Conservation (phyloP, 2,329 filamentous ascomycete genomes). For the Cadophora malorum region DNA sequence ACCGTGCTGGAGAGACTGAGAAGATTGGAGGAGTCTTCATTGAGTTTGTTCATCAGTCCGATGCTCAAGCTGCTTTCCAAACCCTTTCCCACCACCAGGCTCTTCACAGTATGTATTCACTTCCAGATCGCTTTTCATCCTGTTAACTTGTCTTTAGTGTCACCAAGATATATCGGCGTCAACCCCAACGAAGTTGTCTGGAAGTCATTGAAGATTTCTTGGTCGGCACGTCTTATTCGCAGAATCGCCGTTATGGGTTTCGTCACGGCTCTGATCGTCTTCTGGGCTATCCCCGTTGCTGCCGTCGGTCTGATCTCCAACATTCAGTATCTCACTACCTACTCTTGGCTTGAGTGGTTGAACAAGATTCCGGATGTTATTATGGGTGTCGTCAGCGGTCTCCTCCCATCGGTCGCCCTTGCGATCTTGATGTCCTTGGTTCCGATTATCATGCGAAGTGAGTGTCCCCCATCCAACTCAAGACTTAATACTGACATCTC, state of each 20-base stretch:
- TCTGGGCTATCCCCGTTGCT: slow-evolving; percentile 80
- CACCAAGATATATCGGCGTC: slow-evolving; percentile 83
- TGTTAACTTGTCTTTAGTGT: slow-evolving; percentile 54
- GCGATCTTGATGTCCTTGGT: slow-evolving; percentile 87
- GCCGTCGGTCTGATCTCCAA: slow-evolving; percentile 88
- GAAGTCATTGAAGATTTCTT: slow-evolving; percentile 80
- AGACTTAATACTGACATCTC: slow-evolving; percentile 27
- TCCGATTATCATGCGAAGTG: slow-evolving; percentile 79
- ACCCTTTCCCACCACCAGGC: slow-evolving; percentile 86
- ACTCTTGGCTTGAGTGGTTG: slow-evolving; percentile 78
- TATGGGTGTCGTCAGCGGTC: slow-evolving; percentile 81
- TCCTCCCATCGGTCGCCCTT: slow-evolving; percentile 80
- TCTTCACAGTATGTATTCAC: slow-evolving; percentile 58
- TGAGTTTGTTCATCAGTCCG: slow-evolving; percentile 82
- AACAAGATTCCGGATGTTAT: slow-evolving; percentile 72
- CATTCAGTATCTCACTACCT: slow-evolving; percentile 69
- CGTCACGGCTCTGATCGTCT: slow-evolving; percentile 79
- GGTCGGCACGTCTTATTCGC: slow-evolving; percentile 84
- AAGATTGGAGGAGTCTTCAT: slow-evolving; percentile 77
- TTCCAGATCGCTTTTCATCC: not conserved
- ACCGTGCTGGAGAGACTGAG: slow-evolving; percentile 68
- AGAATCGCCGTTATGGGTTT: slow-evolving; percentile 73
- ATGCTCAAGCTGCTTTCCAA: slow-evolving; percentile 87
- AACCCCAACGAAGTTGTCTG: slow-evolving; percentile 86
- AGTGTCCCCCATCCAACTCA: slow-evolving; percentile 43